Evolutionary conservation across 2,329 filamentous ascomycete species (phyloP).

Genomic region (Sporothrix brasiliensis): DNA sequence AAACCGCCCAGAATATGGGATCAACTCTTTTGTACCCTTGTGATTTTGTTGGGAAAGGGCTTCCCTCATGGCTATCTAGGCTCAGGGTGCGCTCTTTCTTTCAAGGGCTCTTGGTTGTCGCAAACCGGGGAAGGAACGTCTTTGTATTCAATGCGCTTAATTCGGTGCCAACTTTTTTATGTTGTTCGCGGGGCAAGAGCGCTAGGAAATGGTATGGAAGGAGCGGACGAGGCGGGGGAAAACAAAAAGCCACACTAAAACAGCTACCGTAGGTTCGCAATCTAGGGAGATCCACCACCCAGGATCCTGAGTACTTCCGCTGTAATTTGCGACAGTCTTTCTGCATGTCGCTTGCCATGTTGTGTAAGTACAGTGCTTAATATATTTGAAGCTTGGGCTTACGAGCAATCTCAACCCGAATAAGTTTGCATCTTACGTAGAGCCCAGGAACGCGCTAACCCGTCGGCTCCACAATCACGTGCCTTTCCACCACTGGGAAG

Average conservation of each 20-base stretch:
- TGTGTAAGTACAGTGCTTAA: neutral
- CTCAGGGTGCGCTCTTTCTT: slow-evolving; percentile 3
- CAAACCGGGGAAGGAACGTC: slow-evolving; percentile 14
- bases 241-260: neutral
- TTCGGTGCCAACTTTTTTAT: slow-evolving; percentile 22
- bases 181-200: slow-evolving; percentile 22
- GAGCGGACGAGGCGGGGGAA: slow-evolving; percentile 11
- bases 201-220: slow-evolving; percentile 12
- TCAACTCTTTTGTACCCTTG: neutral
- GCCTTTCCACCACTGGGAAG: slow-evolving; percentile 5
- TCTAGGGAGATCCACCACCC: slow-evolving; percentile 6
- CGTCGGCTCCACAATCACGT: slow-evolving; percentile 3
- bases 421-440: too few relatives aligned
- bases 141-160: slow-evolving; percentile 24
- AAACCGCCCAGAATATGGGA: neutral
- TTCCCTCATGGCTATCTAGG: neutral
- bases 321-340: neutral
- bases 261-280: neutral
- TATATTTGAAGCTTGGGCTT: neutral
- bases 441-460: slow-evolving; percentile 13
- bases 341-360: too few relatives aligned
- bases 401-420: neutral
- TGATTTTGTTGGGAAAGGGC: slow-evolving; percentile 6
- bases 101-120: slow-evolving; percentile 23
- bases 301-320: slow-evolving; percentile 3